Base-by-base conservation (phyloP, 2,329 filamentous ascomycete species). In the Ophiostoma tasmaniense region DNA sequence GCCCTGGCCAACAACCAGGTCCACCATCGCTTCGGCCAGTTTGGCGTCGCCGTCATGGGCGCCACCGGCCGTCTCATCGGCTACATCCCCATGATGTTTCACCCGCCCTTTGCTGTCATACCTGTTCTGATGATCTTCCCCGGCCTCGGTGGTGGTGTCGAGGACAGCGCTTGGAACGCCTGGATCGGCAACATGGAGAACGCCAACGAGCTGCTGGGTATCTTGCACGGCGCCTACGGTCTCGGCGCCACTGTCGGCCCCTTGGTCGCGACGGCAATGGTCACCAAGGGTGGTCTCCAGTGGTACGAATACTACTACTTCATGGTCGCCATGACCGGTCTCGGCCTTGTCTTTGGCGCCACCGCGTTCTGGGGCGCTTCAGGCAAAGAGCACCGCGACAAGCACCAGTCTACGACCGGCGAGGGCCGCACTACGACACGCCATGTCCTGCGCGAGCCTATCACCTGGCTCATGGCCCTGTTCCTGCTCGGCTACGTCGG, bases 401-500 rank as follows among this genome's bases (percentile, higher is more conserved):
- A 69, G 17, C 75, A 76, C 66, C 73, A 72, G 30, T 73, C 76
- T 0, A 70, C 73, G 22, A 75, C 74, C 14, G 75, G 74, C 7
- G 76, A 81, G 10, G 76, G 79, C 10, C 81, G 76, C 75, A 84
- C 75, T 78, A 86, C 77, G 72, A 82, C 80, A 0, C 74, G 79
- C 1, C 77, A 75, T 11, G 80, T 81, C 20, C 77, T 88, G n/a
- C 75, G 75, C 6, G 75, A 81, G 66, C 82, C 80, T 68, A 82
- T 90, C 3, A 89, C 89, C 2, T 93, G 90, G 90, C 80, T 92
- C n/a, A 82, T 87, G 61, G 84, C 91, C 2, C 71, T 90, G 1
- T 96, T 96, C 76, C 80, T 96, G 17, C 83, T 96, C 4, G 86
- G 87, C 10, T 96, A 96, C 74, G 89, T 94, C 0, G 92, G 92